Conservation (phyloP, 176 grass and related monocot genomes). For the Aechmea fasciata region DNA sequence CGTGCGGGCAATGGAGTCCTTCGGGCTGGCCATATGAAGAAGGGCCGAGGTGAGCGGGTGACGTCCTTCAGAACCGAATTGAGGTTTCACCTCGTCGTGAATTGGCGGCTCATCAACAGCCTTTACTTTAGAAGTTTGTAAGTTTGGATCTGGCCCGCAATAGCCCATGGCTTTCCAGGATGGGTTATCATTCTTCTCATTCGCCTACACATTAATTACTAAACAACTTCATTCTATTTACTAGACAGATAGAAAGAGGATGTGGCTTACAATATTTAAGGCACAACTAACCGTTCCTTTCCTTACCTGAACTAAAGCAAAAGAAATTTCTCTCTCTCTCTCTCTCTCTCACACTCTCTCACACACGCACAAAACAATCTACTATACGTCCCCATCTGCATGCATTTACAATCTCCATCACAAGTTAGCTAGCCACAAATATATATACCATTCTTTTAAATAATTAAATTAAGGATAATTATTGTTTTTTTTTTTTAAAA, state of each 20-base stretch:
- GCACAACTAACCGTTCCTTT: neutral
- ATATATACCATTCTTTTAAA: too few species aligned
- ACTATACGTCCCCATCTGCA: slow-evolving; percentile 3
- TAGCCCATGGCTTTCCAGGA: slow-evolving; percentile 79
- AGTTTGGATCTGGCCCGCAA: slow-evolving; percentile 16
- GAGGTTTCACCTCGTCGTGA: slow-evolving; percentile 1
- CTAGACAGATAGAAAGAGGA: too few species aligned
- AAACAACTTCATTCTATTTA: too few species aligned
- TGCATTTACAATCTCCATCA: too few species aligned
- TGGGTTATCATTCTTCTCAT: slow-evolving; percentile 50
- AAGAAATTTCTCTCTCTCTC: too few species aligned
- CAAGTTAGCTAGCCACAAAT: too few species aligned
- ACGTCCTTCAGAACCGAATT: slow-evolving; percentile 7
- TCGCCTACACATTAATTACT: slow-evolving; percentile 25
- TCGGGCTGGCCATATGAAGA: slow-evolving; percentile 39
- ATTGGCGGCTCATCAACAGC: neutral
- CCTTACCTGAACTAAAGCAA: neutral
- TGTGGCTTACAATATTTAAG: neutral
- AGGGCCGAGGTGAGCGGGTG: slow-evolving; percentile 54
- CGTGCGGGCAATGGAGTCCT: slow-evolving; percentile 38
- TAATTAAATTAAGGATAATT: too few species aligned
- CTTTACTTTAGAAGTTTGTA: too few species aligned
- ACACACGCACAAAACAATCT: too few species aligned
- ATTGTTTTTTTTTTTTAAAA: too few species aligned
- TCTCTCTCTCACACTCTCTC: too few species aligned